Base-by-base conservation (phyloP, 768 basidiomycete genomes). In the Leucocoprinus leucothites region DNA sequence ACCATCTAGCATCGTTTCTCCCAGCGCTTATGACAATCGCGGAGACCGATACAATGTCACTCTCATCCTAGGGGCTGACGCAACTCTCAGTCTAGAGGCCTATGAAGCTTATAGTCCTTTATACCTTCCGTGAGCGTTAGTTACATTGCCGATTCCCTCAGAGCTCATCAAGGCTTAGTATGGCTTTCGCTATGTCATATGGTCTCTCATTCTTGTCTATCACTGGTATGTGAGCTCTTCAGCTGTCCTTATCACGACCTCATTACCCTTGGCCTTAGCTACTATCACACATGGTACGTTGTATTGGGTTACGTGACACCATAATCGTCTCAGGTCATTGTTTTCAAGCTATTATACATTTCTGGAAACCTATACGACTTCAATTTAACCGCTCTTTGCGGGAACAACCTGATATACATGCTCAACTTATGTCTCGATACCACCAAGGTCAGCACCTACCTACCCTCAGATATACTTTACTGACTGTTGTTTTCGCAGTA, bases 121-220 rank as follows among this genome's bases (percentile, higher is more conserved):
- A 21, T 81, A 73, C 63, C 68, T 77, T 40, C 70, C 77, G 81
- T 76, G 61, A 51, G 70, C 69, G 13, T n/a, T 34, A 44, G 13
- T 41, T 3, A 3, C 22, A 19, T 44, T 21, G 26, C 11, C 21
- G 19, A 18, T 9, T n/a, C 55, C n/a, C 3, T 19, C 28, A 41
- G 42, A 24, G 25, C 57, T 53, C 34, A 45, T 51, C 25, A 22
- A 24, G 18, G 11, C 9, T 9, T 48, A 81, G 80, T 26, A 81
- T 80, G 36, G 79, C 80, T 3, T 84, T 84, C 58, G 76, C 76
- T 16, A 70, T 82, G 54, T 74, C 79, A 13, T 87, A 87, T 58
- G 81, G 79, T 42, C 72, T 82, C 2, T 78, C 80, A 3, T 82
- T 83, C 63, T 81, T 88, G 9, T 76, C 82, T 40, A 85, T 91